Evolutionary conservation across 2,329 filamentous ascomycete species (phyloP).

Genomic region (Volutella citrinella): DNA sequence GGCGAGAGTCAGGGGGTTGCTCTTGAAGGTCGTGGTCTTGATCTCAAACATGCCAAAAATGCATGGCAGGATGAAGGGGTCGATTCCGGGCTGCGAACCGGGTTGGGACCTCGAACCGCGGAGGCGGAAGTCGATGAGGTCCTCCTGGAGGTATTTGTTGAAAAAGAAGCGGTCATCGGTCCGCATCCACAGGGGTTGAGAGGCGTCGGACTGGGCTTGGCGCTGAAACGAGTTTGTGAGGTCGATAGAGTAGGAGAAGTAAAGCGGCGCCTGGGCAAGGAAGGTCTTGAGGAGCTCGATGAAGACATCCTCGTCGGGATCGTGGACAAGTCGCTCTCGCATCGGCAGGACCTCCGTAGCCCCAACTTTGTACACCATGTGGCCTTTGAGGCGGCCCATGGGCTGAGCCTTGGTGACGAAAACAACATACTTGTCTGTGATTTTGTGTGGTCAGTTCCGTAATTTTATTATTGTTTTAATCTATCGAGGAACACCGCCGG

Average conservation of each 20-base stretch:
- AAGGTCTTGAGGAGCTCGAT: constrained; percentile 76
- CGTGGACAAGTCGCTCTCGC: constrained; percentile 85
- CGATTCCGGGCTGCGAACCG: constrained; percentile 70
- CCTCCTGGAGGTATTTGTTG: constrained; percentile 90
- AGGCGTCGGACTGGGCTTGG: constrained; percentile 72
- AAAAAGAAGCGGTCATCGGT: constrained; percentile 98
- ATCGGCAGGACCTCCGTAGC: constrained; percentile 91
- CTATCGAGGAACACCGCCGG: too few relatives aligned
- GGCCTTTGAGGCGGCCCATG: constrained; percentile 86
- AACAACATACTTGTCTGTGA: constrained; percentile 91
- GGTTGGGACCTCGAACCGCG: constrained; percentile 59
- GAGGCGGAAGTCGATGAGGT: constrained; percentile 84
- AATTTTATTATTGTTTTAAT: neutral
- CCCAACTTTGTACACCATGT: constrained; percentile 92
- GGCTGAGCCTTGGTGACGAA: constrained; percentile 92
- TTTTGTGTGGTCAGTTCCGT: neutral
- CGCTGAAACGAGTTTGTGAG: constrained; percentile 96
- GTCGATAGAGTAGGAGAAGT: constrained; percentile 97
- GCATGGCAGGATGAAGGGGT: constrained; percentile 91
- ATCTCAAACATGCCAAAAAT: constrained; percentile 97
- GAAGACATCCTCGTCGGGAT: constrained; percentile 92
- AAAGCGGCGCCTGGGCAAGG: constrained; percentile 84
- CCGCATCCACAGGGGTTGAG: constrained; percentile 80
- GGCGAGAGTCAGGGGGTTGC: constrained; percentile 76
- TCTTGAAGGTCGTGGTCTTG: constrained; percentile 80